Evolutionary conservation across 108 stramenopile species (phyloP).

Genomic region (Nitzschia sp.): DNA sequence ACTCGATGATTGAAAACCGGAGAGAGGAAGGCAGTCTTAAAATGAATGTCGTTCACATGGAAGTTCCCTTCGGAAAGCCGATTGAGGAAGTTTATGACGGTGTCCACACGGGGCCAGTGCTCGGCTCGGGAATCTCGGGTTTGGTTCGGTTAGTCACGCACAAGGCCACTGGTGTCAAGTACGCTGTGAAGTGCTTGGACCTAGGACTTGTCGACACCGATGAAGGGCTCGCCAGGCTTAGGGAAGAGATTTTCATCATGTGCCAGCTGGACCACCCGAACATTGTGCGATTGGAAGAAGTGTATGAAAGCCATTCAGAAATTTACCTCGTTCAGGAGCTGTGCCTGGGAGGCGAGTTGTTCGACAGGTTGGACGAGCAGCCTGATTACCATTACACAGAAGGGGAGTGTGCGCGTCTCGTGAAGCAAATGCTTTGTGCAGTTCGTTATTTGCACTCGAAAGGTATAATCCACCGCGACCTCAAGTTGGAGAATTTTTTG

Average conservation of each 20-base stretch:
- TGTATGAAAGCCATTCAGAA: slow-evolving; percentile 78
- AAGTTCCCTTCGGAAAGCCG: slow-evolving; percentile 87
- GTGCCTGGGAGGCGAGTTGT: slow-evolving; percentile 95
- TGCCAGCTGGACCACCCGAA: slow-evolving; percentile 92
- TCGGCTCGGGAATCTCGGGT: slow-evolving; percentile 83
- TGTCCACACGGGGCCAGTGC: slow-evolving; percentile 79
- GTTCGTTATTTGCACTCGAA: slow-evolving; percentile 92
- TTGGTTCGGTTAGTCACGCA: slow-evolving; percentile 79
- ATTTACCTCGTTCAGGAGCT: slow-evolving; percentile 93
- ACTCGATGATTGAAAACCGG: slow-evolving; percentile 61
- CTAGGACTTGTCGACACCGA: slow-evolving; percentile 75
- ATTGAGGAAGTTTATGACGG: slow-evolving; percentile 89
- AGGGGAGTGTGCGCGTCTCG: slow-evolving; percentile 80
- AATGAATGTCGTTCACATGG: slow-evolving; percentile 76
- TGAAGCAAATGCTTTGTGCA: slow-evolving; percentile 91
- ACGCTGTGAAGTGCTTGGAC: slow-evolving; percentile 88
- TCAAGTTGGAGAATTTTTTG: slow-evolving; percentile 91
- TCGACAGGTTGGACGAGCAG: slow-evolving; percentile 91
- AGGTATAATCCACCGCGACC: slow-evolving; percentile 87
- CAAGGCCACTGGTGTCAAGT: slow-evolving; percentile 65
- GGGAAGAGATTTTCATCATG: slow-evolving; percentile 90
- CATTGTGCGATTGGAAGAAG: slow-evolving; percentile 83
- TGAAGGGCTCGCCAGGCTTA: slow-evolving; percentile 71
- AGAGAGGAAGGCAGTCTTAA: slow-evolving; percentile 46
- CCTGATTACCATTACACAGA: slow-evolving; percentile 94